Evolutionary conservation across 371 early-diverging fungal genomes (phyloP), one percentile per base, ranked within the genome.

Genomic region (Mortierella sp.): DNA sequence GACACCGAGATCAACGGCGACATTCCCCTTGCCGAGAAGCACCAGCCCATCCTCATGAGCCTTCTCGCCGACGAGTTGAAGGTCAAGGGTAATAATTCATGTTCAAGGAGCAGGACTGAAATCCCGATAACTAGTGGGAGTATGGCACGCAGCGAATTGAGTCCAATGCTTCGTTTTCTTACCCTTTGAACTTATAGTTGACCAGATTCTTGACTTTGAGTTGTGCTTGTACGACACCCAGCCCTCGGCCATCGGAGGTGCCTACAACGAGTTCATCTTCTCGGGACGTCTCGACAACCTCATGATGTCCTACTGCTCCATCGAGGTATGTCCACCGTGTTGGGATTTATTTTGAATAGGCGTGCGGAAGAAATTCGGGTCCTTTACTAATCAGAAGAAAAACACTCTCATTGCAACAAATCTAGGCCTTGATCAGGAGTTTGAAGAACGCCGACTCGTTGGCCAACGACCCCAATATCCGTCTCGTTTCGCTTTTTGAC

Each of bases 241-340:
- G 82, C 91, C 92, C 51, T 92, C 98, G 9, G 87, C 91, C 14
- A 91, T 98, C 78, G 99, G 98, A 74, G 99, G 99, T 37, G 93
- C 95, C 26, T 92, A 92, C 87, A 91, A 97, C 76, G 98, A 99
- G 87, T 98, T 97, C 79, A 95, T 99, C 78, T 96, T 96, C 82
- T 96, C 98, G 2, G 92, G 98, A 34, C 94, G 99, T 24, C 91
- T 98, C 51, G 99, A 99, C 86, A 99, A 99, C 91, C 91, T 98
- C 71, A 95, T 95, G 90, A 97, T 96, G 95, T 96, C 97, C 26
- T 99, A 92, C 89, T 96, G 96, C 87, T 93, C 96, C 10, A 74
- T 97, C 43, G 92, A 91, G 83, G 94, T 90, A 86, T 34, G 28
- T 67, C 24, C 9, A 4, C 43, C 2, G 2, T 37, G 24, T 67